Evolutionary conservation across 139 green algal species (phyloP), one percentile per base, ranked within the genome.

Genomic region (Coccomyxa sp.): DNA sequence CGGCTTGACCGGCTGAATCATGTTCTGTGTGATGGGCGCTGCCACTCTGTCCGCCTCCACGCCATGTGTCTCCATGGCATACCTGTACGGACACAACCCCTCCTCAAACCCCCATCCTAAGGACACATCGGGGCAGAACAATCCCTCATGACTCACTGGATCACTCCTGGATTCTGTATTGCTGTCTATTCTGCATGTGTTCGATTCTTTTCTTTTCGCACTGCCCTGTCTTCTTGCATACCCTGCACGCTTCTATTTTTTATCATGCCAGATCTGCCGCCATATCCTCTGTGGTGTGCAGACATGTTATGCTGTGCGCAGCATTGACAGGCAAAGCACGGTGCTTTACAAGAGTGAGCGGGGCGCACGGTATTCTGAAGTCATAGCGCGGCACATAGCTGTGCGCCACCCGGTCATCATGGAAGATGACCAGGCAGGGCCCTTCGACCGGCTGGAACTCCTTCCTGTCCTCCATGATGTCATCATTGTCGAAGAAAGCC

Each of bases 1-100:
- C 58, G 67, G 58, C 66, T 59, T 51, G 67, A 13, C 16, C 58
- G 45, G 23, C 67, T 31, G 28, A 31, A 80, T 67, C 78, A 58
- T 68, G 28, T 60, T 13, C 10, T 21, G 13, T 23, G 38, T 32
- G 28, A 78, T 60, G 32, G 57, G 85, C 23, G 87, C 79, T 12
- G 30, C 32, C 63, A 91, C 38, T 57, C 80, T 68, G 45, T 13
- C 78, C 11, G 83, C 87, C 77, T 59, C 83, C 18, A 95, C 92
- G 38, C 82, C 85, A 76, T 95, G 89, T 9, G 89, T 93, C 76
- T 93, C 86, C 91, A 95, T 92, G 1, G 90, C 91, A 63, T 94
- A 94, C 71, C 71, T 77, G 12, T n/a, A 77, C 38, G 7, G 38
- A 51, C 7, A 51, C 38, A 51, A 51, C 7, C 38, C 38, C 38